phyloP scores from a whole-genome alignment of 768 basidiomycete genomes.

The Hydnomerulius pinastri region DNA sequence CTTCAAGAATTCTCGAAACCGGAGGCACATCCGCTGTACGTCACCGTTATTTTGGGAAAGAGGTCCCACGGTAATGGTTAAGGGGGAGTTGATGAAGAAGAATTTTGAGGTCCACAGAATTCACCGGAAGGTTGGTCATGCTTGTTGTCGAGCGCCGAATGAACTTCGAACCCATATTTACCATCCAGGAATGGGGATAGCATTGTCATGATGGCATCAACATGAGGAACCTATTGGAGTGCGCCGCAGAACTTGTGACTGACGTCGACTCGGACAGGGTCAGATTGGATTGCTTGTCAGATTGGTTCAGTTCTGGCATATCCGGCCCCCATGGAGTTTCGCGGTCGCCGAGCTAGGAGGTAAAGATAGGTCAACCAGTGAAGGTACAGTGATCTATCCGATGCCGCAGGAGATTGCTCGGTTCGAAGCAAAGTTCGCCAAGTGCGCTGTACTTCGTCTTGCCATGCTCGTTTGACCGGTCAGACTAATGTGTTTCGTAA shows the following conservation, averaged over 20 bases:
- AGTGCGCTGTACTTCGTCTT: not conserved
- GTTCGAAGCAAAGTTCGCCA: conserved; percentile 1
- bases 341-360: not conserved
- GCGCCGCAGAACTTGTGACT: not conserved
- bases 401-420: conserved; percentile 12
- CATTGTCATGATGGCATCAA: conserved; percentile 4
- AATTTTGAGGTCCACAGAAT: not conserved
- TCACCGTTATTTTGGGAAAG: conserved; percentile 2
- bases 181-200: not conserved
- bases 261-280: not conserved
- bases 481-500: not conserved
- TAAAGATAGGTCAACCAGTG: not conserved
- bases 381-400: conserved; percentile 4
- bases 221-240: conserved; percentile 2
- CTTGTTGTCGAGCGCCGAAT: not conserved
- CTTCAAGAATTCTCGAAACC: conserved; percentile 8
- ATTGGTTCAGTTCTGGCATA: not conserved
- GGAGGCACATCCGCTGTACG: conserved; percentile 7
- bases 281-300: not conserved
- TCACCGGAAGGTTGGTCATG: not conserved
- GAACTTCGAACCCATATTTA: not conserved
- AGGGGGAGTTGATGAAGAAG: not conserved
- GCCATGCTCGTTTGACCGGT: not conserved
- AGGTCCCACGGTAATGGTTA: conserved; percentile 6
- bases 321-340: not conserved